These are phyloP conservation scores for Tricholoma saponaceum DNA, from an alignment of 768 basidiomycete genomes.

Conservation along the genomic window DNA sequence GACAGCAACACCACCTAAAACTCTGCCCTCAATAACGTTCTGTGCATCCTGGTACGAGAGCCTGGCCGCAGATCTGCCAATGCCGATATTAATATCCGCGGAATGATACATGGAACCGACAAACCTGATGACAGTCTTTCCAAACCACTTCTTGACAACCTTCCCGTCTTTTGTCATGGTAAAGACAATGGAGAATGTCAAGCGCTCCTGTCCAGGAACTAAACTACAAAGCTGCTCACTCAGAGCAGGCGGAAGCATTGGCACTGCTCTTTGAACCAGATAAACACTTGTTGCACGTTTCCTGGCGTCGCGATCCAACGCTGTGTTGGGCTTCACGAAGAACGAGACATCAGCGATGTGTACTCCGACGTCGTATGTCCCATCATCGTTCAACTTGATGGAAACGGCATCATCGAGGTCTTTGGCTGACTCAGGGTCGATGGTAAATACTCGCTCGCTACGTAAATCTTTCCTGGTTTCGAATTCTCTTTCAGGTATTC, in stretches of 20 bases:
- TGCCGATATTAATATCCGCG: slow-evolving; percentile 3
- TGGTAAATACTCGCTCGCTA: slow-evolving; percentile 81
- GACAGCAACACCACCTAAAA: slow-evolving; percentile 49
- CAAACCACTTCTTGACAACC: slow-evolving; percentile 87
- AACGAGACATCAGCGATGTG: slow-evolving; percentile 96
- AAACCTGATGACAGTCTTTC: slow-evolving; percentile 87
- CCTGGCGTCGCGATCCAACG: slow-evolving; percentile 96
- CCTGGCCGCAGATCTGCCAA: slow-evolving; percentile 77
- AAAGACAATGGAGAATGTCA: slow-evolving; percentile 88
- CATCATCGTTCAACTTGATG: slow-evolving; percentile 84
- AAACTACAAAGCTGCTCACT: slow-evolving; percentile 94
- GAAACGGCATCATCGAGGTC: slow-evolving; percentile 96
- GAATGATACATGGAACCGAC: slow-evolving; percentile 13
- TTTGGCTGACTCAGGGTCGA: slow-evolving; percentile 86
- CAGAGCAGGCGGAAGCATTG: slow-evolving; percentile 94
- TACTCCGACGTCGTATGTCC: slow-evolving; percentile 89
- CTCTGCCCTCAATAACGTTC: slow-evolving; percentile 71
- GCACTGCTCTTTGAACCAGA: slow-evolving; percentile 91
- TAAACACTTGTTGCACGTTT: slow-evolving; percentile 98
- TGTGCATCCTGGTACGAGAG: slow-evolving; percentile 83
- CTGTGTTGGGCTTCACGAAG: slow-evolving; percentile 92
- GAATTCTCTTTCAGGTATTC: slow-evolving; percentile 85
- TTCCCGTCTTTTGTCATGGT: slow-evolving; percentile 81
- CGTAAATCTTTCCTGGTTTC: slow-evolving; percentile 89
- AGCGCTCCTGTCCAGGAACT: slow-evolving; percentile 80